A percentile compares a stretch with the other conserved stretches of the same genome.
These are phyloP conservation scores for Delitschia confertaspora DNA, from an alignment of 495 filamentous ascomycete genomes.

Conservation along the genomic window DNA sequence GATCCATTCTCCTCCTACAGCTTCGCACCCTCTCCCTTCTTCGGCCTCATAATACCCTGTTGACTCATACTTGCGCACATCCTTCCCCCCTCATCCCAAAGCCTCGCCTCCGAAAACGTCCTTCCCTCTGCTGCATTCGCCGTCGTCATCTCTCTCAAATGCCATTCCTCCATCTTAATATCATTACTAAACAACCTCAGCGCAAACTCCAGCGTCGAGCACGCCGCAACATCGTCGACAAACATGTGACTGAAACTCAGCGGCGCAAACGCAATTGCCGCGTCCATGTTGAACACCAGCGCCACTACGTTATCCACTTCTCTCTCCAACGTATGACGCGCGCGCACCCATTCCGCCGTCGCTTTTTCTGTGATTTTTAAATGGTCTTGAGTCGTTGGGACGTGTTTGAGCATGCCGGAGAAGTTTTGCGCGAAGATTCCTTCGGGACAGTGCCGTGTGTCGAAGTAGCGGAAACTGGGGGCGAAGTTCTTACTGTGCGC, in stretches of 20 bases:
- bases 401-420: constrained; percentile 12
- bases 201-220: constrained; percentile 18
- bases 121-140: constrained; percentile 12
- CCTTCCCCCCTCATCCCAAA: constrained; percentile 18
- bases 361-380: constrained; percentile 12
- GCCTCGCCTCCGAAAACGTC: constrained; percentile 16
- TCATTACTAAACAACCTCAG: constrained; percentile 15
- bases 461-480: constrained; percentile 2
- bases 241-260: constrained; percentile 10
- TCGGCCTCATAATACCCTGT: constrained; percentile 21
- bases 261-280: constrained; percentile 12
- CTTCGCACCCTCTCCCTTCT: not conserved
- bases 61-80: constrained; percentile 20
- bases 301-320: constrained; percentile 6
- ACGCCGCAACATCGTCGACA: constrained; percentile 18
- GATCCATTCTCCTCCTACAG: not conserved
- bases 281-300: constrained; percentile 21
- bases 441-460: constrained; percentile 14
- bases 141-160: constrained; percentile 16
- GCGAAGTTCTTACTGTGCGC: constrained; percentile 4
- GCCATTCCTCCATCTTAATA: constrained; percentile 15
- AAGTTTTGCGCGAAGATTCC: constrained; percentile 20
- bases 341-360: constrained; percentile 20
- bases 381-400: constrained; percentile 20
- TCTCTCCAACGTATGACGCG: not conserved